Percentiles rank a stretch among this genome's conserved stretches.
phyloP scores from a whole-genome alignment of 1,139 yeast genomes.

The Yamadazyma sp. region DNA sequence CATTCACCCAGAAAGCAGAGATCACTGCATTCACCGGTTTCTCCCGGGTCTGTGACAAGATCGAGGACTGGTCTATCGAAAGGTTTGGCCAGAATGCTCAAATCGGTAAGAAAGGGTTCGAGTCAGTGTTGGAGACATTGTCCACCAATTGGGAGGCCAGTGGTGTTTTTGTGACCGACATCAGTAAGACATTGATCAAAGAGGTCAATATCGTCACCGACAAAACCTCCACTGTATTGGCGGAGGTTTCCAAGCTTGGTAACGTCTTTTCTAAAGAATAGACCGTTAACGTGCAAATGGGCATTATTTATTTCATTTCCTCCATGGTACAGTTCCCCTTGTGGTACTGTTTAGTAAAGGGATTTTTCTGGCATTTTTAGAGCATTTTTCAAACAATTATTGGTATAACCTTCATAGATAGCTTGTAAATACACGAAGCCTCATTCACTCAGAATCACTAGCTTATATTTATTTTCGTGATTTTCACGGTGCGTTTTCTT shows the following conservation, averaged over 20 bases:
- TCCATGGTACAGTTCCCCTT: neutral
- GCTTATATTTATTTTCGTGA: too few species aligned
- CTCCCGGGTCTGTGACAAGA: conserved; percentile 67
- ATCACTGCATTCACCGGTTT: conserved; percentile 82
- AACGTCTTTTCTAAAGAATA: conserved; percentile 18
- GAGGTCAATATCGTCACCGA: conserved; percentile 28
- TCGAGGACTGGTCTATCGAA: conserved; percentile 91
- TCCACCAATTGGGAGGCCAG: conserved; percentile 51
- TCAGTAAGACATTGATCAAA: conserved; percentile 24
- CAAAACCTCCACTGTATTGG: conserved; percentile 36
- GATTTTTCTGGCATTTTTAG: conserved; percentile 1
- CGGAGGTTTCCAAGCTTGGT: conserved; percentile 41
- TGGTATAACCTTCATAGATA: neutral
- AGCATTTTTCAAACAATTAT: neutral
- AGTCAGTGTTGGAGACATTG: conserved; percentile 62
- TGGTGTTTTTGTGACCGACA: conserved; percentile 41
- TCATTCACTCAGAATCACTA: too few species aligned
- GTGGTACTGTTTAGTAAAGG: neutral
- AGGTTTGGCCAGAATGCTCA: conserved; percentile 86
- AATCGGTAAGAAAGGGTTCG: conserved; percentile 82
- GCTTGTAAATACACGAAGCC: conserved; percentile 1
- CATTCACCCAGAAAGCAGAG: conserved; percentile 79
- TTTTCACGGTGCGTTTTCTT: neutral
- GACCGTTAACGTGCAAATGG: neutral
- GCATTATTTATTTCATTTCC: neutral